Evolutionary conservation across 257 asterid species (phyloP), one percentile per base, ranked within the genome.

Genomic region (Solanum sejunctum): DNA sequence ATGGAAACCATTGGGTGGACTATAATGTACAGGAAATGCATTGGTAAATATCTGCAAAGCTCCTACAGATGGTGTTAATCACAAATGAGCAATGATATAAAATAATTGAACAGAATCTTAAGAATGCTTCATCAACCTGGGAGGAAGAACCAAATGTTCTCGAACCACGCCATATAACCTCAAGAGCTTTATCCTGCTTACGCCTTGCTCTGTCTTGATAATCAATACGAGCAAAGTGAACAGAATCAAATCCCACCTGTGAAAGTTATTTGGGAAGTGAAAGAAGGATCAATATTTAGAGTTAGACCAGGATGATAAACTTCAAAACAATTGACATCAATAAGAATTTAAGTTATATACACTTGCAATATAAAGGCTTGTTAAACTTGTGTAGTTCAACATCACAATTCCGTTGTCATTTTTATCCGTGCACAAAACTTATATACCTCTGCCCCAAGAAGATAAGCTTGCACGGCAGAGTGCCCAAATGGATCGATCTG

Each of bases 401-500:
- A 43, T 20, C n/a, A 8, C 80, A 20, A 6, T 71, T 71, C 12
- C 18, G 18, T 45, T 21, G 12, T 5, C 80, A 72, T 72, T 0
- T 71, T 20, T 20, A 43, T 70, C 7, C 0, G 75, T 72, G 2
- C 39, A 1, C 47, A 72, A 12, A 72, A 72, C 3, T 12, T 7
- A 72, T 47, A 17, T 86, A 95, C 98, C 95, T 93, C 98, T 0
- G 90, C 92, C 45, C 97, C 96, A 26, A 95, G 88, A 70, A 95
- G 92, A 87, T 95, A 95, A 73, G 92, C 99, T 87, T 94, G 94
- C 87, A 95, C 98, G 16, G 98, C 97, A 39, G 98, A 95, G 87
- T 95, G 98, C 63, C 98, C 98, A 61, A 95, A 95, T 41, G 98
- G 98, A 91, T 95, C 98, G 26, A 95, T 95, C 90, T 95, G 98